These are phyloP conservation scores for Paxillus ammoniavirescens DNA, from an alignment of 768 basidiomycete species.

Conservation along the genomic window DNA sequence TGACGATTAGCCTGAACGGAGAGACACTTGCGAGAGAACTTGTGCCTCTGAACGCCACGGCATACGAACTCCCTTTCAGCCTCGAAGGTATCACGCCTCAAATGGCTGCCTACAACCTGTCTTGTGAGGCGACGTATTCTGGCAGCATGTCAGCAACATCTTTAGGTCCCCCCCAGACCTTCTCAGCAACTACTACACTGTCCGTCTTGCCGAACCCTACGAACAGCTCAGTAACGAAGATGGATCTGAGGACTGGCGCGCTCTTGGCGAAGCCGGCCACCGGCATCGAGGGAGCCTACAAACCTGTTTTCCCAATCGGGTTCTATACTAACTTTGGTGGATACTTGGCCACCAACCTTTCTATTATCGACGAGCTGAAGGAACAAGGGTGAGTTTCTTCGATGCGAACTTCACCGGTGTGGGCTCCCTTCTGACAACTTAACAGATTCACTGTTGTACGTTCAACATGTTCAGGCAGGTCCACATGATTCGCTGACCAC, in stretches of 20 bases:
- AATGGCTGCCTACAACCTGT: constrained; percentile 27
- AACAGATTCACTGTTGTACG: constrained; percentile 32
- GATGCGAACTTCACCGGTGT: background rate
- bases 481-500: background rate
- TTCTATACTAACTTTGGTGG: constrained; percentile 43
- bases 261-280: constrained; percentile 50
- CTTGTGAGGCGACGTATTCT: constrained; percentile 25
- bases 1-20: constrained; percentile 49
- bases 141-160: constrained; percentile 31
- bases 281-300: constrained; percentile 48
- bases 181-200: constrained; percentile 42
- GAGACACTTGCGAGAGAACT: constrained; percentile 39
- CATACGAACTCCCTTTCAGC: constrained; percentile 48
- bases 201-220: constrained; percentile 49
- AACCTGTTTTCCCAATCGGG: constrained; percentile 48
- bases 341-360: constrained; percentile 18
- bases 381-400: constrained; percentile 25
- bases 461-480: background rate
- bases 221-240: constrained; percentile 58
- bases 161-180: constrained; percentile 33
- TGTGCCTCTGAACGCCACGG: constrained; percentile 53
- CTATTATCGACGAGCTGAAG: constrained; percentile 31
- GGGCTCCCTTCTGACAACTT: background rate
- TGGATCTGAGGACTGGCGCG: constrained; percentile 59
- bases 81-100: constrained; percentile 45